These are phyloP conservation scores for Fusarium haematococcum DNA, from an alignment of 2,329 filamentous ascomycete species.

Conservation along the genomic window DNA sequence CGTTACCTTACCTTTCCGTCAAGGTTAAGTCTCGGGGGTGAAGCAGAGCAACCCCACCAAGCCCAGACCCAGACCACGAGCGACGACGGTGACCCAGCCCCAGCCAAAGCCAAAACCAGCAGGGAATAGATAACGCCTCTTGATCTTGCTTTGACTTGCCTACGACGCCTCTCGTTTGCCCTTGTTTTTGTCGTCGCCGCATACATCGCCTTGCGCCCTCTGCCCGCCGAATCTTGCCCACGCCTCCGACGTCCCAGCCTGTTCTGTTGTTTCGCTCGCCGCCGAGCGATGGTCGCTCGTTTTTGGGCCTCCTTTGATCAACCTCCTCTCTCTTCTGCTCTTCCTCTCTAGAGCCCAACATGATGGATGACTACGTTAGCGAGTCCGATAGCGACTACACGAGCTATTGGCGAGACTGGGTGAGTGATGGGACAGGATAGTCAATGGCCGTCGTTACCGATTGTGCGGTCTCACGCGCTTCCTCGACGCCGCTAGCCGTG, in stretches of 20 bases:
- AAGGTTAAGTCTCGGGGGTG: neutral
- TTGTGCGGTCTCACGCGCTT: constrained; percentile 9
- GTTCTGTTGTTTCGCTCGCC: constrained; percentile 1
- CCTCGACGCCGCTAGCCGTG: neutral
- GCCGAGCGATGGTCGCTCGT: constrained; percentile 47
- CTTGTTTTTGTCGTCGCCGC: neutral
- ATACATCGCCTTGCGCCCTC: neutral
- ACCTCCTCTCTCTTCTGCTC: constrained; percentile 17
- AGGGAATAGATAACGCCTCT: constrained; percentile 31
- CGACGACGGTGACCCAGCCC: constrained; percentile 5
- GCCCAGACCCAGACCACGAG: constrained; percentile 23
- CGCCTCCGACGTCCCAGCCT: neutral
- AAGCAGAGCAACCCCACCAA: constrained; percentile 32
- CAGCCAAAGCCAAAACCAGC: constrained; percentile 15
- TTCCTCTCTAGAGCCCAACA: constrained; percentile 39
- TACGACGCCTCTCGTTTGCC: constrained; percentile 5
- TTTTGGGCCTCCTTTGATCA: constrained; percentile 37
- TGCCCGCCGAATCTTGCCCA: neutral
- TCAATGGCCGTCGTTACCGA: neutral
- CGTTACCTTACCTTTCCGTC: constrained; percentile 36
- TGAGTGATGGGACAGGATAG: constrained; percentile 62
- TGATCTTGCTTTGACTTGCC: constrained; percentile 2
- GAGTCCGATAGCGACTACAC: constrained; percentile 99
- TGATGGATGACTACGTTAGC: constrained; percentile 97
- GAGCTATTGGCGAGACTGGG: constrained; percentile 99